Conservation (phyloP, 257 asterid genomes). For the Plectranthus barbatus region DNA sequence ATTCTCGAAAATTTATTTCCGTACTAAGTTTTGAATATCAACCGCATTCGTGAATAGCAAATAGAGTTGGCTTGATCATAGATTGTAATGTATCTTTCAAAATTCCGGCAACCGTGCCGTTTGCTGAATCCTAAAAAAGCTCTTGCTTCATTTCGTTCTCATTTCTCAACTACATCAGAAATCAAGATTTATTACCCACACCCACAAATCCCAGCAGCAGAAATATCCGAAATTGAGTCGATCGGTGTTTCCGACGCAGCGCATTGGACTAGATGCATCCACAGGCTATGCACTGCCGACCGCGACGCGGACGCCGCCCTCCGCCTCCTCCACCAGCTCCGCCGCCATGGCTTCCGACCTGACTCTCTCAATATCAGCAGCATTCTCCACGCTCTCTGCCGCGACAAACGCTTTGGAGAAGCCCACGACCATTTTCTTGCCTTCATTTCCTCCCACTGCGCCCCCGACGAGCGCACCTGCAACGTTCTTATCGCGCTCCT, state of each 20-base stretch:
- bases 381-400: slow-evolving; percentile 68
- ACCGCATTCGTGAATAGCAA: too few relatives aligned
- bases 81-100: slow-evolving; percentile 27
- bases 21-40: too few relatives aligned
- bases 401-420: slow-evolving; percentile 47
- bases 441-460: slow-evolving; percentile 25
- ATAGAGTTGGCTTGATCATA: too few relatives aligned
- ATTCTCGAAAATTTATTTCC: too few relatives aligned
- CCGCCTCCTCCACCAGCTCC: slow-evolving; percentile 42
- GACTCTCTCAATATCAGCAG: slow-evolving; percentile 61
- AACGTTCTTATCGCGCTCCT: slow-evolving; percentile 73
- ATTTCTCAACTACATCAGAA: slow-evolving; percentile 7
- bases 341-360: slow-evolving; percentile 48
- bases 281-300: slow-evolving; percentile 51
- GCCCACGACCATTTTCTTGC: slow-evolving; percentile 51
- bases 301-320: slow-evolving; percentile 56
- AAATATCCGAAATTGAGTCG: neutral
- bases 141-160: slow-evolving; percentile 12
- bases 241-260: slow-evolving; percentile 24
- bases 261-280: slow-evolving; percentile 61
- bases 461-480: slow-evolving; percentile 81
- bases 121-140: too few relatives aligned
- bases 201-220: slow-evolving; percentile 6
- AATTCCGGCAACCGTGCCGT: too few relatives aligned
- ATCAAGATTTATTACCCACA: slow-evolving; percentile 4